A percentile compares a stretch with the other conserved stretches of the same genome.
Evolutionary conservation across 2,329 filamentous ascomycete genomes (phyloP).

Genomic region (Allantophomopsis cytisporea): DNA sequence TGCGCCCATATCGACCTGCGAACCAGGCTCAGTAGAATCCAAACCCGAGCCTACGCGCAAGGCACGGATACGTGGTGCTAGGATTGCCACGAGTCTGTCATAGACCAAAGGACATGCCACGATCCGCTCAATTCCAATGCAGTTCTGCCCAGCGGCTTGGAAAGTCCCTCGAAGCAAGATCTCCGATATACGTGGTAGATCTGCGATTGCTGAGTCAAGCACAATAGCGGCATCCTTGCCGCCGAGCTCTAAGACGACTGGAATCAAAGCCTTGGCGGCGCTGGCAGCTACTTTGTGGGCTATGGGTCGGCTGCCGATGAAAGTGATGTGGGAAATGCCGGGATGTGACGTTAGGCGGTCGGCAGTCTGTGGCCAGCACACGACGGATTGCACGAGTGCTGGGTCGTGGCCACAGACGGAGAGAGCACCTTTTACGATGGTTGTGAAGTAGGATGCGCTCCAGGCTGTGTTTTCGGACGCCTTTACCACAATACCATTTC

Average conservation of each 20-base stretch:
- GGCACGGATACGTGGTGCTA: constrained; percentile 60
- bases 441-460: constrained; percentile 73
- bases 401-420: constrained; percentile 71
- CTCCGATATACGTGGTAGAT: constrained; percentile 62
- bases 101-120: constrained; percentile 71
- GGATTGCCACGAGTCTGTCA: constrained; percentile 51
- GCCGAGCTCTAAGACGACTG: constrained; percentile 80
- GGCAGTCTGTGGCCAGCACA: constrained; percentile 79
- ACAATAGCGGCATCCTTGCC: constrained; percentile 90
- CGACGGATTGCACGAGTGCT: constrained; percentile 68
- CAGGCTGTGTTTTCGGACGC: constrained; percentile 92
- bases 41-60: constrained; percentile 65
- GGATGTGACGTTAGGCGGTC: constrained; percentile 74
- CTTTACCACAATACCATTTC: constrained; percentile 87
- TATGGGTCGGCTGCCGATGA: constrained; percentile 82
- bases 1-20: constrained; percentile 68
- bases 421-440: constrained; percentile 67
- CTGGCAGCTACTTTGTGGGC: constrained; percentile 80
- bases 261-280: constrained; percentile 75
- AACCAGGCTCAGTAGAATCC: constrained; percentile 23
- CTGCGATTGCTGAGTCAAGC: constrained; percentile 54
- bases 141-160: constrained; percentile 93
- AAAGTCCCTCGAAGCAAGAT: constrained; percentile 87
- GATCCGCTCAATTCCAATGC: constrained; percentile 90
- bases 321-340: constrained; percentile 77